These are phyloP conservation scores for Pseudopithomyces chartarum DNA, from an alignment of 2,329 filamentous ascomycete genomes.

Conservation along the genomic window DNA sequence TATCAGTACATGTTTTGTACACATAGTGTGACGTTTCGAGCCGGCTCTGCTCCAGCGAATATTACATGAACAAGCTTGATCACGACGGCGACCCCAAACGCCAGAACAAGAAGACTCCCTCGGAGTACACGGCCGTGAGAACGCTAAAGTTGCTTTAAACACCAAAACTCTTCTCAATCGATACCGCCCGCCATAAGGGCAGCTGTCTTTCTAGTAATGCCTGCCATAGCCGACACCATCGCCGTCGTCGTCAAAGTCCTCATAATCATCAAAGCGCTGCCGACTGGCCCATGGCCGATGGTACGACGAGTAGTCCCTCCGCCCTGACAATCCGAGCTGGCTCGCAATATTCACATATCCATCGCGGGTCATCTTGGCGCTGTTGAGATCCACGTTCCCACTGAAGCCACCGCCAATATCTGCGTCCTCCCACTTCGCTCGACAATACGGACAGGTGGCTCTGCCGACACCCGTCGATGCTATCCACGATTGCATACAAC, in stretches of 20 bases:
- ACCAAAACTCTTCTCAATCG: background rate
- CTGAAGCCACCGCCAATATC: slow-evolving; percentile 43
- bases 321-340: slow-evolving; percentile 62
- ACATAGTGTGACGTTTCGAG: too few relatives aligned
- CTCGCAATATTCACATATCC: slow-evolving; percentile 67
- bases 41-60: too few relatives aligned
- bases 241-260: too few relatives aligned
- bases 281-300: slow-evolving; percentile 30
- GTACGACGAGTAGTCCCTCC: slow-evolving; percentile 46
- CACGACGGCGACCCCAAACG: too few relatives aligned
- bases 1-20: too few relatives aligned
- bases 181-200: background rate
- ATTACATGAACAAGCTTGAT: too few relatives aligned
- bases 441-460: slow-evolving; percentile 67
- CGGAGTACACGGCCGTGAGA: background rate
- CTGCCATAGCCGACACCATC: too few relatives aligned
- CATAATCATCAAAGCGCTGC: slow-evolving; percentile 4
- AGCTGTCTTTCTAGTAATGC: too few relatives aligned
- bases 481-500: slow-evolving; percentile 62
- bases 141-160: background rate
- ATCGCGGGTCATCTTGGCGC: slow-evolving; percentile 50
- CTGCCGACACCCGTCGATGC: slow-evolving; percentile 26
- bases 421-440: slow-evolving; percentile 59
- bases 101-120: background rate
- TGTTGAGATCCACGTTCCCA: slow-evolving; percentile 52